Evolutionary conservation across 176 grass and related monocot species (phyloP), one percentile per base, ranked within the genome.

Genomic region (Saccharum spontaneum): DNA sequence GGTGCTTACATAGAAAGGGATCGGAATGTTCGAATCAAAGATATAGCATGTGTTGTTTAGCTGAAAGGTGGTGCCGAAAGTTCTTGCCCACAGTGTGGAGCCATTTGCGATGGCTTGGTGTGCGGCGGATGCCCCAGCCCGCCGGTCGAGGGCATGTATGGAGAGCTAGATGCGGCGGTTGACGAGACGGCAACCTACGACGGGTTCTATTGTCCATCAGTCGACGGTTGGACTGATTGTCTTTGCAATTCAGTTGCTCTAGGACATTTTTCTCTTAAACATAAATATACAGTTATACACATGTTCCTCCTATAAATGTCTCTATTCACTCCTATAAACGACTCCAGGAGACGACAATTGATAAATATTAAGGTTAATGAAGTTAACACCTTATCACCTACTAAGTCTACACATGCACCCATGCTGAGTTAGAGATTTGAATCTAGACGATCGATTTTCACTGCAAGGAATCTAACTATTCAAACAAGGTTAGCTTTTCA

Each of bases 21-120:
- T 78, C 63, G 48, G 82, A 78, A 86, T 67, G 83, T 90, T 75
- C 79, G 37, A 60, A 60, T 11, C 55, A 60, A 60, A 60, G 55
- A 60, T 60, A 23, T 8, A 23, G 48, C 54, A n/a, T 22, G 6
- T 55, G 18, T 16, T 48, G 73, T 30, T 72, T 67, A 67, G 54
- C 72, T 67, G 71, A 82, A 90, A 74, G 39, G 44, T 31, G 13
- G 23, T 73, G 88, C 88, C 88, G 88, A 90, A 90, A 90, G 88
- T 17, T 86, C 15, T 30, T 26, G 57, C 73, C 79, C 79, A 86
- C 79, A 78, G 67, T 82, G 78, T 82, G 88, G 83, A 64, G 31
- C 71, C 83, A 31, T 64, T 23, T n/a, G 54, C 54, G 72, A 23
- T 83, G 34, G 65, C 23, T 62, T 76, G 65, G 73, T 49, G 39